A percentile compares a stretch with the other conserved stretches of the same genome.
Conservation (phyloP, 2,329 filamentous ascomycete genomes). For the Diaporthe velutina region DNA sequence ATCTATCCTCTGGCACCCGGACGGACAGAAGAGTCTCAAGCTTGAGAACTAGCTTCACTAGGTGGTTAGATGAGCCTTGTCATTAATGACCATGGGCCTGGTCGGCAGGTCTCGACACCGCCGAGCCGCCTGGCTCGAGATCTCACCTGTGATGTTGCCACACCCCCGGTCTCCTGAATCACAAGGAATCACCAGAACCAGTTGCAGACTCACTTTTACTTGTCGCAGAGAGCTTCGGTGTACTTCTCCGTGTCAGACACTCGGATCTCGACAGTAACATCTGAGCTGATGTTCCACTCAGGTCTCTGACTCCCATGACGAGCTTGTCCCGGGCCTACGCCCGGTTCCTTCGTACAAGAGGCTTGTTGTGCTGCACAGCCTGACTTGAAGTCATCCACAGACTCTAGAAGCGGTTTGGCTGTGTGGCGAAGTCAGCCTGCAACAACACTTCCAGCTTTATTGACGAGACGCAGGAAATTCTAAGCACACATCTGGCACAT, state of each 20-base stretch:
- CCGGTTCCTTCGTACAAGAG: neutral
- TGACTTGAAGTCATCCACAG: neutral
- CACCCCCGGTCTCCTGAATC: neutral
- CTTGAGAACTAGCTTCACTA: neutral
- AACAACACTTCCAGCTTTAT: neutral
- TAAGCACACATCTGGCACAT: neutral
- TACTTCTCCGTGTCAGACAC: neutral
- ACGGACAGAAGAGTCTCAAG: neutral
- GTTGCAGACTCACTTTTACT: neutral
- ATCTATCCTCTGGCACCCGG: neutral
- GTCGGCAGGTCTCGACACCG: neutral
- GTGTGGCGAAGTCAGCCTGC: neutral
- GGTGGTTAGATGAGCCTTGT: neutral
- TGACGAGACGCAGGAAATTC: neutral
- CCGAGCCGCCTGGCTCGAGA: neutral
- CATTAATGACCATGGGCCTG: neutral
- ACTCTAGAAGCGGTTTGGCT: neutral
- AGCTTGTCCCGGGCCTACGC: neutral
- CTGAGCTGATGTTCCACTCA: neutral
- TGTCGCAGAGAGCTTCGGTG: too few relatives aligned
- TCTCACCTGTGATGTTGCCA: neutral
- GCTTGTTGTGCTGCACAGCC: neutral
- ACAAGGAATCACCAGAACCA: too few relatives aligned
- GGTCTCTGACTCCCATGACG: too few relatives aligned
- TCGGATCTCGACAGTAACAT: neutral